These are phyloP conservation scores for Schizosaccharomyces lindneri DNA, from an alignment of 805 yeast species.

Conservation along the genomic window DNA sequence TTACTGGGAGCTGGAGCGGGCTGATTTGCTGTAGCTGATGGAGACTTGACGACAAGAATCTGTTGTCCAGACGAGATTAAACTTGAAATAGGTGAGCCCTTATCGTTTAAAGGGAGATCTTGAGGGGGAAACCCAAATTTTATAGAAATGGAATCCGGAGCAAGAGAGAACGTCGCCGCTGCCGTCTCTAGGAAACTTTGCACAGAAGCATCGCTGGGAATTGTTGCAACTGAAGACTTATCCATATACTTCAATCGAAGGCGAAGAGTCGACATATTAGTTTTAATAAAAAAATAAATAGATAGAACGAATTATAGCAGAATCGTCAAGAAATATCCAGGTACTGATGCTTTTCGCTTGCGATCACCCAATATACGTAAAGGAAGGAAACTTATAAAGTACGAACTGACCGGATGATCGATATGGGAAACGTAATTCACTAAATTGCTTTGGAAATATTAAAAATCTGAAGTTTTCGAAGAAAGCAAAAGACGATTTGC, in stretches of 20 bases:
- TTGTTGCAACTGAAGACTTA: background rate
- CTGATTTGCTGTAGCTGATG: conserved; percentile 5
- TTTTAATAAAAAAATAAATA: too few relatives aligned
- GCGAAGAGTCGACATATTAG: background rate
- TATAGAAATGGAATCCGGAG: background rate
- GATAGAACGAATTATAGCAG: too few relatives aligned
- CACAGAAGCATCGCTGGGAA: background rate
- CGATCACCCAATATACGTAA: too few relatives aligned
- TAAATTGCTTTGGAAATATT: too few relatives aligned
- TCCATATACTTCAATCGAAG: background rate
- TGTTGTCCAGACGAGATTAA: background rate
- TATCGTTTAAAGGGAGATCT: background rate
- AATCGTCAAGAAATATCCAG: too few relatives aligned
- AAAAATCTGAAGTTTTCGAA: too few relatives aligned
- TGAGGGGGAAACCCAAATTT: background rate
- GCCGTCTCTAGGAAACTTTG: background rate
- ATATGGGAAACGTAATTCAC: too few relatives aligned
- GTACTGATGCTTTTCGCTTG: too few relatives aligned
- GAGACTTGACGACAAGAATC: background rate
- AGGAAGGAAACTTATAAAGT: too few relatives aligned
- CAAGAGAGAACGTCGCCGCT: background rate
- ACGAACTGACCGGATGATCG: too few relatives aligned
- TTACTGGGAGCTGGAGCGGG: background rate
- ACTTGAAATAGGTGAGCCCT: background rate
- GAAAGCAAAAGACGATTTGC: too few relatives aligned